A percentile compares a stretch with the other conserved stretches of the same genome.
Evolutionary conservation across 2,329 filamentous ascomycete genomes (phyloP).

Genomic region (Atkinsonella hypoxylon): DNA sequence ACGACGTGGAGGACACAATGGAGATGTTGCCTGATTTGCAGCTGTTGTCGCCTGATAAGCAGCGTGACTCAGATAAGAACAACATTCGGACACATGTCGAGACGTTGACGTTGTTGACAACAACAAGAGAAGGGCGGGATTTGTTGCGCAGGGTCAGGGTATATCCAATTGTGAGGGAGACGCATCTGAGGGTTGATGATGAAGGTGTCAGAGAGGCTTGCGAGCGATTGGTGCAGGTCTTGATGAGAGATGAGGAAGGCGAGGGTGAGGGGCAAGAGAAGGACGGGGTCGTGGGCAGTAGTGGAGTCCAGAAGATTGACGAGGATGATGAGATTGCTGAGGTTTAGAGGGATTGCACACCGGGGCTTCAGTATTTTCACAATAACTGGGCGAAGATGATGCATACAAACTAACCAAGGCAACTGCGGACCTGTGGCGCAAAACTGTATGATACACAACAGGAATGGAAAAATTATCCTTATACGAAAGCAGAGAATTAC

Average conservation of each 20-base stretch:
- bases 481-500: background rate
- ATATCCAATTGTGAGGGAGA: conserved; percentile 81
- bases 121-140: conserved; percentile 63
- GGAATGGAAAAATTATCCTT: background rate
- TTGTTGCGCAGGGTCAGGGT: conserved; percentile 65
- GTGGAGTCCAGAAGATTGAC: conserved; percentile 32
- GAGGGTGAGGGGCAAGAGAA: conserved; percentile 29
- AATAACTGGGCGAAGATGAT: too few species aligned
- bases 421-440: background rate
- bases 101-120: conserved; percentile 72
- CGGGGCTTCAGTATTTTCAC: too few species aligned
- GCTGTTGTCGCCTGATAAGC: conserved; percentile 78
- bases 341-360: conserved; percentile 25
- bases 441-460: background rate
- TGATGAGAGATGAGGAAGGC: conserved; percentile 65
- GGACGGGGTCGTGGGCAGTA: conserved; percentile 12
- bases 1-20: conserved; percentile 72
- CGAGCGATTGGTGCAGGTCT: conserved; percentile 78
- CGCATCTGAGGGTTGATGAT: conserved; percentile 65
- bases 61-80: conserved; percentile 61
- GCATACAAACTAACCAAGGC: too few species aligned
- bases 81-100: conserved; percentile 85
- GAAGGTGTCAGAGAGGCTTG: conserved; percentile 74
- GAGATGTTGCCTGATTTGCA: conserved; percentile 86
- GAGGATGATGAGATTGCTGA: conserved; percentile 45